Percentiles rank a stretch among this genome's conserved stretches.
These are phyloP conservation scores for Kazachstania sp. DNA, from an alignment of 1,139 yeast species.

Conservation along the genomic window DNA sequence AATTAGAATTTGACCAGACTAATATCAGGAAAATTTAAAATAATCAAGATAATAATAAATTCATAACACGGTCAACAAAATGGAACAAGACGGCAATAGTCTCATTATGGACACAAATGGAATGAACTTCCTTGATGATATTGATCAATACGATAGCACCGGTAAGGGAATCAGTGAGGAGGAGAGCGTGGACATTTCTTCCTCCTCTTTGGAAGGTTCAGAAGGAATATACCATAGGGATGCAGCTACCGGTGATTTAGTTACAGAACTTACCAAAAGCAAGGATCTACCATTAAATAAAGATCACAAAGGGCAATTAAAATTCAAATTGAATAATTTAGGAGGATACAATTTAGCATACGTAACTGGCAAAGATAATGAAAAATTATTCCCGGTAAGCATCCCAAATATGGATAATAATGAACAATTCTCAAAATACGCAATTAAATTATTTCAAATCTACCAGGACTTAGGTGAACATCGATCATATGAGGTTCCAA, in stretches of 20 bases:
- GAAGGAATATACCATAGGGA: constrained; percentile 20
- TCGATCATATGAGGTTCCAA: constrained; percentile 31
- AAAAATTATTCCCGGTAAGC: constrained; percentile 34
- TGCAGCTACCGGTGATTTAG: constrained; percentile 33
- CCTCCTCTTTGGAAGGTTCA: background rate
- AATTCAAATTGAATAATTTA: constrained; percentile 37
- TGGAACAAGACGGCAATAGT: constrained; percentile 8
- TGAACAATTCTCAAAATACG: constrained; percentile 33
- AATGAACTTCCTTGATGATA: constrained; percentile 23
- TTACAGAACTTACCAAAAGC: constrained; percentile 29
- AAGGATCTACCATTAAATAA: constrained; percentile 16
- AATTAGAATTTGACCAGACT: no score
- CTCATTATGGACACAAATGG: constrained; percentile 26
- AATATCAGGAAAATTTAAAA: no score
- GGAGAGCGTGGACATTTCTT: background rate
- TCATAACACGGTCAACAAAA: background rate
- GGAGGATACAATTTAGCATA: constrained; percentile 36
- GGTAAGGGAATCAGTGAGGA: background rate
- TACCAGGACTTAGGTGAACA: constrained; percentile 35
- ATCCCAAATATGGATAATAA: constrained; percentile 35
- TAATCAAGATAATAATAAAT: no score
- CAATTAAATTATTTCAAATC: constrained; percentile 33
- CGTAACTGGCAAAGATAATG: constrained; percentile 31
- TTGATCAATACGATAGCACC: constrained; percentile 6
- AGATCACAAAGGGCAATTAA: constrained; percentile 32